A percentile compares a stretch with the other conserved stretches of the same genome.
Conservation (phyloP, 1,284 basidiomycete species). For the Leccinum griseonigrum region DNA sequence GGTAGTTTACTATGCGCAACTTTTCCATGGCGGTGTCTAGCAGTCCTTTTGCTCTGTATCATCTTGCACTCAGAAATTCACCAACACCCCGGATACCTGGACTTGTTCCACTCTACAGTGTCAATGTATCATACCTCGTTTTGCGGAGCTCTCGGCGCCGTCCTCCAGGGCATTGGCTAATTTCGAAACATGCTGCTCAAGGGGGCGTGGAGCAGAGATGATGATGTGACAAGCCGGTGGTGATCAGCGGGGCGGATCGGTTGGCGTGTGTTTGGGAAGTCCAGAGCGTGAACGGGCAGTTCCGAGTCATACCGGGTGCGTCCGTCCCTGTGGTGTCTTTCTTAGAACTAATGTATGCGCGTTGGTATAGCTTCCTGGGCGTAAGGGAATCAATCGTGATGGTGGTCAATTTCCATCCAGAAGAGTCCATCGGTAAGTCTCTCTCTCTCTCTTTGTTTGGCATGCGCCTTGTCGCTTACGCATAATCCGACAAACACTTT, state of each 20-base stretch:
- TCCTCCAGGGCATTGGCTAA: constrained; percentile 84
- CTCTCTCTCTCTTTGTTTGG: not conserved
- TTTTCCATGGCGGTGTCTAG: constrained; percentile 82
- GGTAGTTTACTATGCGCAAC: constrained; percentile 66
- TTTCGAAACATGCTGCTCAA: constrained; percentile 78
- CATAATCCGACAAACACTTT: constrained; percentile 42
- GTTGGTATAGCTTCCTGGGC: constrained; percentile 72
- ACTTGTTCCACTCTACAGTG: constrained; percentile 72
- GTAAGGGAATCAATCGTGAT: constrained; percentile 85
- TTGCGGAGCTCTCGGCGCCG: constrained; percentile 57
- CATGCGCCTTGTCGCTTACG: constrained; percentile 4
- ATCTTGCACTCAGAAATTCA: constrained; percentile 61
- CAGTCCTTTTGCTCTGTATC: constrained; percentile 80
- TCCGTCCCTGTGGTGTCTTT: constrained; percentile 10
- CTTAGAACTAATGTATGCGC: not conserved
- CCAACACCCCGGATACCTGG: constrained; percentile 49
- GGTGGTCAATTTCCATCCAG: constrained; percentile 86
- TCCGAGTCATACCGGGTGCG: constrained; percentile 76
- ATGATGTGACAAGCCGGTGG: constrained; percentile 68
- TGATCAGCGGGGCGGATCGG: constrained; percentile 77
- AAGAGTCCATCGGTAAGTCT: constrained; percentile 82
- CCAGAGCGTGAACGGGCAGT: constrained; percentile 60
- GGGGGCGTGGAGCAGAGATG: constrained; percentile 81
- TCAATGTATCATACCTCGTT: constrained; percentile 71
- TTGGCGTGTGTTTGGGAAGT: constrained; percentile 95